These are phyloP conservation scores for Vittaforma corneae DNA, from an alignment of 371 early-diverging fungal genomes.

Conservation along the genomic window DNA sequence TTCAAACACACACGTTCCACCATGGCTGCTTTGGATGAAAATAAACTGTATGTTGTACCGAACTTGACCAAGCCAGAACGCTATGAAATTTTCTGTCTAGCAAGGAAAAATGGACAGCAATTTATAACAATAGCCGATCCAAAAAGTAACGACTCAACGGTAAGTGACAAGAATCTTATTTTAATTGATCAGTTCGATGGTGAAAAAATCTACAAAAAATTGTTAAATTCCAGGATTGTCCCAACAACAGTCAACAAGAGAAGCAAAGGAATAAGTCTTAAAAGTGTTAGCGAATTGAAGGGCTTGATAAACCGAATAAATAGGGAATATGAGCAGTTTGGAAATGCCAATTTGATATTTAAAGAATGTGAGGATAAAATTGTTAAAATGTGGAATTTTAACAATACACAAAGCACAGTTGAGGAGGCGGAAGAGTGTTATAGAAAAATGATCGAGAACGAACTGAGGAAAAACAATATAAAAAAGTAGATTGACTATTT, in stretches of 20 bases:
- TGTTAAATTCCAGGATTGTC: constrained; percentile 8
- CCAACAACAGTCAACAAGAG: constrained; percentile 25
- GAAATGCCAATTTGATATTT: not conserved
- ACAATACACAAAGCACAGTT: not conserved
- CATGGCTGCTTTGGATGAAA: constrained; percentile 16
- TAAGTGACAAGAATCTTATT: constrained; percentile 32
- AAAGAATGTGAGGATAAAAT: constrained; percentile 38
- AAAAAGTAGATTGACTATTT: not conserved
- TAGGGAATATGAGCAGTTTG: not conserved
- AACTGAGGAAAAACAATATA: constrained; percentile 7
- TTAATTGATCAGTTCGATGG: not conserved
- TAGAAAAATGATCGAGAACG: constrained; percentile 18
- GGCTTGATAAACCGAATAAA: constrained; percentile 25
- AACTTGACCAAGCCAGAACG: constrained; percentile 35
- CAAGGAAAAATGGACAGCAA: constrained; percentile 22
- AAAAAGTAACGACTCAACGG: constrained; percentile 6
- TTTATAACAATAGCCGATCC: constrained; percentile 19
- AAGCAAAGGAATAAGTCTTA: constrained; percentile 20
- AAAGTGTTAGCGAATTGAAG: constrained; percentile 25
- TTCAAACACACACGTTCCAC: constrained; percentile 20
- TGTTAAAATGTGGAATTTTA: constrained; percentile 18
- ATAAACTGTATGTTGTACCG: constrained; percentile 27
- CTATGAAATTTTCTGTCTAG: constrained; percentile 40
- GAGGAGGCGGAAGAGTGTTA: constrained; percentile 27
- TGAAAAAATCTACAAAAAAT: constrained; percentile 14